A percentile compares a stretch with the other conserved stretches of the same genome.
phyloP scores from a whole-genome alignment of 345 rosid genomes.

The Eucalyptus paniculata region DNA sequence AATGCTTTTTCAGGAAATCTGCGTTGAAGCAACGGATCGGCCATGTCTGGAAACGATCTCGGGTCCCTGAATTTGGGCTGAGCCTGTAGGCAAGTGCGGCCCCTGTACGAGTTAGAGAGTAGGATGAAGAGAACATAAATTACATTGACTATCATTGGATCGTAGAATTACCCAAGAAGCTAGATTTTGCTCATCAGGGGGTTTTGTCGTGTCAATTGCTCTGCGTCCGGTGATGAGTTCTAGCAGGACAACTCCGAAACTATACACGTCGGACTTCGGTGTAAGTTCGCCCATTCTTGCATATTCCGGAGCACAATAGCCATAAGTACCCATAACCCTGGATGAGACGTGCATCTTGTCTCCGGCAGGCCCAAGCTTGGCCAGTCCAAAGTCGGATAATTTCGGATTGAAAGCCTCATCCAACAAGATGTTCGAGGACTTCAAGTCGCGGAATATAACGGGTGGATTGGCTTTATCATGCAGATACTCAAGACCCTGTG shows the following conservation, averaged over 20 bases:
- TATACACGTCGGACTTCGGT: no score
- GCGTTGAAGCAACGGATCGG: constrained; percentile 3
- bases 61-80: constrained; percentile 13
- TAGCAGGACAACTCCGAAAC: not conserved
- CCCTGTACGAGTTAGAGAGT: not conserved
- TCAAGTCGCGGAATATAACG: constrained; percentile 7
- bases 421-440: constrained; percentile 14
- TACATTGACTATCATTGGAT: not conserved
- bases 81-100: not conserved
- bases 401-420: constrained; percentile 1
- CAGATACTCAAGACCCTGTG: constrained; percentile 13
- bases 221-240: constrained; percentile 13
- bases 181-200: constrained; percentile 11
- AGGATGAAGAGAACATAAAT: not conserved
- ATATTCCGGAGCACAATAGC: no score
- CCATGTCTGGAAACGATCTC: constrained; percentile 3
- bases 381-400: constrained; percentile 10
- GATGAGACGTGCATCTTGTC: not conserved
- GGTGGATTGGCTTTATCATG: constrained; percentile 15
- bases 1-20: constrained; percentile 9
- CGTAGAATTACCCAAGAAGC: constrained; percentile 9
- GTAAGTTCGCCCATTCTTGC: no score
- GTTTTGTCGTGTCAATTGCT: constrained; percentile 8
- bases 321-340: not conserved
- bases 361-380: constrained; percentile 5